Base-by-base conservation (phyloP, 1,284 basidiomycete species). In the Amylostereum areolatum region DNA sequence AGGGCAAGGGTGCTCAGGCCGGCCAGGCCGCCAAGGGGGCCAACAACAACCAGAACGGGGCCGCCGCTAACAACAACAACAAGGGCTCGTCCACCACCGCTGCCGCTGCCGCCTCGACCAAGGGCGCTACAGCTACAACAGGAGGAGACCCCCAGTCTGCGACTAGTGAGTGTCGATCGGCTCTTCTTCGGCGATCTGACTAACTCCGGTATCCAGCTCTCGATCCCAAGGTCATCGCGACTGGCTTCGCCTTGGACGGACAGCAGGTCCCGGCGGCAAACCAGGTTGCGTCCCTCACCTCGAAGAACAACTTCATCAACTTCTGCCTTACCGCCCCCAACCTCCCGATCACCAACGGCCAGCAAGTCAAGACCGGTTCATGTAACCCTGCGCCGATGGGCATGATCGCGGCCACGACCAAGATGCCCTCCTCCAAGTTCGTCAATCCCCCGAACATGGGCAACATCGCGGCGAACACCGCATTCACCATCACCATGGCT, bases 271-370 rank as follows among this genome's bases (percentile, higher is more conserved):
- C 72, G 1, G 58, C 62, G 6, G 69, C 68, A 32, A 74, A 73
- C 47, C 75, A 78, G 60, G 72, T 73, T 33, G 53, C 67, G 0
- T 73, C 75, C 10, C 58, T 71, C 30, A 80, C 77, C 11, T 76
- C 74, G 45, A 63, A 57, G 35, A 80, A 81, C 68, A 80, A 81
- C 69, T 80, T 77, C 62, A 77, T 77, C 68, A 76, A 76, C 65
- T 77, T 75, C 58, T 68, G 70, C 60, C 36, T 58, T 29, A 65
- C 64, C 12, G 50, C 57, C 27, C 45, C 57, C 7, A 47, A 61
- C 37, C 46, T 70, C 39, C 69, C 73, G 10, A 60, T 75, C 45
- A 76, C 72, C 5, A 70, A 74, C 59, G 69, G 75, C 46, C 50
- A 67, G 55, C 73, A 76, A 60, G 59, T 74, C 64, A 65, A 56